Evolutionary conservation across 1,139 yeast genomes (phyloP).

Genomic region (Casaregolazyma suthepensis): DNA sequence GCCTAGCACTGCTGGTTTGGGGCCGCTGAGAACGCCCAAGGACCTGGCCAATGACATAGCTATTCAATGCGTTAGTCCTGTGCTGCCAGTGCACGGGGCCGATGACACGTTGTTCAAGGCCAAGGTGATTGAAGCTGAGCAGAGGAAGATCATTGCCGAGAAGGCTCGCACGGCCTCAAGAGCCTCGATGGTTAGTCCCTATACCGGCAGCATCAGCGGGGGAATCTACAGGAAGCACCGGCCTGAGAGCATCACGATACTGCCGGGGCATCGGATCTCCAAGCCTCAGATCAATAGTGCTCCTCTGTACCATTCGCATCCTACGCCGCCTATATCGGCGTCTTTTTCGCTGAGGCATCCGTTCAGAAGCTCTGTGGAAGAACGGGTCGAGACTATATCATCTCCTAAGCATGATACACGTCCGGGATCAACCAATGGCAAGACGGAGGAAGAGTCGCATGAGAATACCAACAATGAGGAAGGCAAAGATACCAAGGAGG

Average conservation of each 20-base stretch:
- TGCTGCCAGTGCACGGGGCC: slow-evolving; percentile 32
- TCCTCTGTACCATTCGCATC: slow-evolving; percentile 9
- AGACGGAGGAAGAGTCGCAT: neutral
- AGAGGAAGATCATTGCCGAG: slow-evolving; percentile 30
- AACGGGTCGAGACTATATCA: neutral
- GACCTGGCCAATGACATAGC: slow-evolving; percentile 32
- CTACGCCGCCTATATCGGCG: slow-evolving; percentile 3
- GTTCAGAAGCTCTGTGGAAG: slow-evolving; percentile 1
- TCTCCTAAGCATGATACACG: neutral
- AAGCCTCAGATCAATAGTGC: slow-evolving; percentile 12
- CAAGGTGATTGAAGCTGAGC: slow-evolving; percentile 33
- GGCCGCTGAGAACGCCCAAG: slow-evolving; percentile 27
- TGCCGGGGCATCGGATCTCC: slow-evolving; percentile 10
- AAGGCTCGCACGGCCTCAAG: slow-evolving; percentile 12
- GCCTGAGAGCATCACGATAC: slow-evolving; percentile 18
- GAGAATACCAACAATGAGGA: slow-evolving; percentile 9
- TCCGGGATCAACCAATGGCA: slow-evolving; percentile 1
- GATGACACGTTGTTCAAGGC: slow-evolving; percentile 31
- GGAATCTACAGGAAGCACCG: slow-evolving; percentile 13
- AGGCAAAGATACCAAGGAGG: slow-evolving; percentile 20
- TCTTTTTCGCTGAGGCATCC: neutral
- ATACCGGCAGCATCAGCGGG: neutral
- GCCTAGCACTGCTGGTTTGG: slow-evolving; percentile 7
- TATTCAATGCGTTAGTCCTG: slow-evolving; percentile 38
- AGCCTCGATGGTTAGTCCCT: neutral